These are phyloP conservation scores for Saccharomycopsis malanga DNA, from an alignment of 805 yeast species.

Conservation along the genomic window DNA sequence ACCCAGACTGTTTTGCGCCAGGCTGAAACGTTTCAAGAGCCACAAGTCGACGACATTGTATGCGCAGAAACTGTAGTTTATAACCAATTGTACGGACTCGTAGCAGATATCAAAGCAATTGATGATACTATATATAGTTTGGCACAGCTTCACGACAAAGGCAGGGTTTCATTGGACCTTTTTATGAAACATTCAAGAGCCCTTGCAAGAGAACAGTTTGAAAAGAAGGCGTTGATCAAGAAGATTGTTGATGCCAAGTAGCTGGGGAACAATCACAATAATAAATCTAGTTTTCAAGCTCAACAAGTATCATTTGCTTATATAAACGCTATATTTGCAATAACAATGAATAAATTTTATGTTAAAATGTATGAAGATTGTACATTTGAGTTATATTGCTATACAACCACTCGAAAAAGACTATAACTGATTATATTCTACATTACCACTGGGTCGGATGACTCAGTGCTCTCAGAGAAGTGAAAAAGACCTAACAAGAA, in stretches of 20 bases:
- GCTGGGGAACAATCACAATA: no score
- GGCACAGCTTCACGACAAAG: constrained; percentile 46
- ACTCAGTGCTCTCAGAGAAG: no score
- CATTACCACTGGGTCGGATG: no score
- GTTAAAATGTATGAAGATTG: neutral
- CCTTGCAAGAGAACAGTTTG: constrained; percentile 59
- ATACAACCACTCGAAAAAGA: no score
- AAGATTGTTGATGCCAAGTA: constrained; percentile 29
- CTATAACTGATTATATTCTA: no score
- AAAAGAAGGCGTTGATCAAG: constrained; percentile 39
- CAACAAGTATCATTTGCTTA: no score
- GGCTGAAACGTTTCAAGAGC: constrained; percentile 29
- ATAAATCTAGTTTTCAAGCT: no score
- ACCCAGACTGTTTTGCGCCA: constrained; percentile 29
- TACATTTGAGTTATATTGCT: no score
- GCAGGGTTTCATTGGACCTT: constrained; percentile 31
- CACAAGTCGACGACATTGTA: constrained; percentile 38
- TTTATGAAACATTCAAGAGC: constrained; percentile 39
- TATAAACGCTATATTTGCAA: neutral
- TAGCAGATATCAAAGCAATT: constrained; percentile 63
- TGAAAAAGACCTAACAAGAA: no score
- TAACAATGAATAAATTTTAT: no score
- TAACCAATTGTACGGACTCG: constrained; percentile 56
- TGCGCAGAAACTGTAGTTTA: constrained; percentile 46
- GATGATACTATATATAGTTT: constrained; percentile 59